These are phyloP conservation scores for Naganishia albida DNA, from an alignment of 1,284 basidiomycete genomes.

Conservation along the genomic window DNA sequence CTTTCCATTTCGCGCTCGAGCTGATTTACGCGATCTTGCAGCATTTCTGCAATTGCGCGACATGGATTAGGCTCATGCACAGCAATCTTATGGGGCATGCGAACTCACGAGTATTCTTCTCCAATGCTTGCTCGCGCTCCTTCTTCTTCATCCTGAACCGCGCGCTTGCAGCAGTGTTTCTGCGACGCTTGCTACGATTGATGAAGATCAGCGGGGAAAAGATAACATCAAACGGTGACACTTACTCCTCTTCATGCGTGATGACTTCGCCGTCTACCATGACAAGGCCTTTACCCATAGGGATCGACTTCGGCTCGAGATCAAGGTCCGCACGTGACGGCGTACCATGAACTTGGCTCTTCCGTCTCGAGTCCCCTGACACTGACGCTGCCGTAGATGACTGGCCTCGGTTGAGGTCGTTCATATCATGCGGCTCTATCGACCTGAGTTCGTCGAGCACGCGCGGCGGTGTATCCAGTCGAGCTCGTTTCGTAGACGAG, in stretches of 20 bases:
- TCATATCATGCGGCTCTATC: neutral
- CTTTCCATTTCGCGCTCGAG: conserved; percentile 33
- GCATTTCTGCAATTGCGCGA: conserved; percentile 10
- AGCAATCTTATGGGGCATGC: neutral
- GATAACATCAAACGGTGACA: neutral
- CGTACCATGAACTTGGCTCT: neutral
- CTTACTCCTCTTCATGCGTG: conserved; percentile 31
- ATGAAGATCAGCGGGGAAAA: no score
- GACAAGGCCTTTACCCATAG: conserved; percentile 25
- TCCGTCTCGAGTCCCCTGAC: conserved; percentile 11
- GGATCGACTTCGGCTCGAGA: conserved; percentile 22
- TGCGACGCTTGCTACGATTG: conserved; percentile 68
- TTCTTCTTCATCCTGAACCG: conserved; percentile 99
- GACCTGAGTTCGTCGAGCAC: neutral
- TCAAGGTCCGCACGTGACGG: conserved; percentile 7
- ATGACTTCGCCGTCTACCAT: conserved; percentile 27
- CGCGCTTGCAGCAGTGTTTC: conserved; percentile 96
- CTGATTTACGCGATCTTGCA: conserved; percentile 29
- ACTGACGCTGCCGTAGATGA: conserved; percentile 14
- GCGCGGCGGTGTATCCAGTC: neutral
- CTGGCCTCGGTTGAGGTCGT: neutral
- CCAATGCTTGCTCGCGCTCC: conserved; percentile 90
- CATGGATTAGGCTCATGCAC: neutral
- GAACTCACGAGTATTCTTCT: conserved; percentile 67
- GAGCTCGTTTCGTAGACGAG: conserved; percentile 7